phyloP scores from a whole-genome alignment of 2,329 filamentous ascomycete species.

The Fonsecaea multimorphosa region DNA sequence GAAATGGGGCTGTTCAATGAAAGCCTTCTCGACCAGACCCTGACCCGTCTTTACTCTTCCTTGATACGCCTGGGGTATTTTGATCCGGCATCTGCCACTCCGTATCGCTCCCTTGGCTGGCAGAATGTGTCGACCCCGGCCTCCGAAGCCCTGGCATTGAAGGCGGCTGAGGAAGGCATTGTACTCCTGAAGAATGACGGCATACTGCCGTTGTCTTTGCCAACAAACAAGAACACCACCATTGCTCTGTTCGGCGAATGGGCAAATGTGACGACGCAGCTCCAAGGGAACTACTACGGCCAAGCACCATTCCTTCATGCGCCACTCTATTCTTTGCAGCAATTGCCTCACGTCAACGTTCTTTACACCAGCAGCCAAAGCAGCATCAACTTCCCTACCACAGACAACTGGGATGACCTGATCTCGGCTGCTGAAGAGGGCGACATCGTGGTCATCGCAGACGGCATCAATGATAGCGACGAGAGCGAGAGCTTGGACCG shows the following conservation, averaged over 20 bases:
- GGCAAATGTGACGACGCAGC: slow-evolving; percentile 62
- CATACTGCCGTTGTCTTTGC: slow-evolving; percentile 51
- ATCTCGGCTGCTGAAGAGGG: slow-evolving; percentile 45
- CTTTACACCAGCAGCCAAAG: slow-evolving; percentile 48
- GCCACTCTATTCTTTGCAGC: slow-evolving; percentile 58
- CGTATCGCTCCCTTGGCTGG: slow-evolving; percentile 61
- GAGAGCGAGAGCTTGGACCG: slow-evolving; percentile 52
- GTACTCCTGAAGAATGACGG: slow-evolving; percentile 62
- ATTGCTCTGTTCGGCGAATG: slow-evolving; percentile 65
- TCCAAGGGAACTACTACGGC: slow-evolving; percentile 67
- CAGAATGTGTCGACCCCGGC: slow-evolving; percentile 62
- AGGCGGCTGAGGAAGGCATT: slow-evolving; percentile 57
- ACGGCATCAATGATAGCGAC: slow-evolving; percentile 51
- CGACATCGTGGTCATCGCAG: slow-evolving; percentile 49
- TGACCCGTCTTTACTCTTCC: slow-evolving; percentile 57
- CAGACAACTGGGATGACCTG: slow-evolving; percentile 44
- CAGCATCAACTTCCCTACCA: slow-evolving; percentile 43
- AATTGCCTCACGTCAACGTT: slow-evolving; percentile 54
- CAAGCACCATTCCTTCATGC: slow-evolving; percentile 61
- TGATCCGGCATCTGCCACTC: slow-evolving; percentile 50
- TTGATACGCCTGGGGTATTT: slow-evolving; percentile 61
- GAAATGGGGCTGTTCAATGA: slow-evolving; percentile 53
- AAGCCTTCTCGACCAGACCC: slow-evolving; percentile 54
- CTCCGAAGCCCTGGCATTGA: slow-evolving; percentile 62
- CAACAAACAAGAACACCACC: slow-evolving; percentile 45